Evolutionary conservation across 2,329 filamentous ascomycete species (phyloP).

Genomic region (Botrytis deweyae): DNA sequence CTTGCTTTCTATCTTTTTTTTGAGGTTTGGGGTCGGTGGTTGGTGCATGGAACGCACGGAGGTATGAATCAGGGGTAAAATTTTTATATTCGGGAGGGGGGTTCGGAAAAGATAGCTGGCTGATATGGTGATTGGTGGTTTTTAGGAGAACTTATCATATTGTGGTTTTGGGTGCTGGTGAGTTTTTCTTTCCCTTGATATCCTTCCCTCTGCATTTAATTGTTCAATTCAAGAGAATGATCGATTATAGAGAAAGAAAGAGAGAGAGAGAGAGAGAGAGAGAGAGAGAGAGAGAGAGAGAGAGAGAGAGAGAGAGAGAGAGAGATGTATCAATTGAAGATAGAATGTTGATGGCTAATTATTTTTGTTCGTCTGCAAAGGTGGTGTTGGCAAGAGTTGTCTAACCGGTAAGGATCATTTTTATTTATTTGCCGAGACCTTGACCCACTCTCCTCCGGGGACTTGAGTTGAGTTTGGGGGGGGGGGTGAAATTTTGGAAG

Average conservation of each 20-base stretch:
- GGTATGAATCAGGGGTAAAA: constrained; percentile 21
- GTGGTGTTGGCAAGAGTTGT: constrained; percentile 74
- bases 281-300: not conserved
- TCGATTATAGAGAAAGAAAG: not conserved
- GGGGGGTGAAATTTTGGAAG: not conserved
- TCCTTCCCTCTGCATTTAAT: constrained; percentile 12
- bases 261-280: not conserved
- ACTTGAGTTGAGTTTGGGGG: not conserved
- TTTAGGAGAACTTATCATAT: constrained; percentile 63
- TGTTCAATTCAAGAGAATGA: not conserved
- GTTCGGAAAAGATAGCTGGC: constrained; percentile 5
- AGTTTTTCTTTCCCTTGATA: constrained; percentile 4
- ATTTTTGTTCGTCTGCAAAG: constrained; percentile 43
- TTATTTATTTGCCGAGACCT: constrained; percentile 13
- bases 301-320: not conserved
- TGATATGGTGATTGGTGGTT: constrained; percentile 11
- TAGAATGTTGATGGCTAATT: constrained; percentile 27
- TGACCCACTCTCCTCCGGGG: constrained; percentile 17
- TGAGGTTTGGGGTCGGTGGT: not conserved
- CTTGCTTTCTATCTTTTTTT: not conserved
- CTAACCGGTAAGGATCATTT: constrained; percentile 58
- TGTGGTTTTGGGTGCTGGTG: constrained; percentile 63
- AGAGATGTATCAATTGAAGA: not conserved
- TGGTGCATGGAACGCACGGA: constrained; percentile 18
- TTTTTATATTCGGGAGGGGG: not conserved